These are phyloP conservation scores for Globisporangium ultimum DNA, from an alignment of 352 stramenopile species.

Conservation along the genomic window DNA sequence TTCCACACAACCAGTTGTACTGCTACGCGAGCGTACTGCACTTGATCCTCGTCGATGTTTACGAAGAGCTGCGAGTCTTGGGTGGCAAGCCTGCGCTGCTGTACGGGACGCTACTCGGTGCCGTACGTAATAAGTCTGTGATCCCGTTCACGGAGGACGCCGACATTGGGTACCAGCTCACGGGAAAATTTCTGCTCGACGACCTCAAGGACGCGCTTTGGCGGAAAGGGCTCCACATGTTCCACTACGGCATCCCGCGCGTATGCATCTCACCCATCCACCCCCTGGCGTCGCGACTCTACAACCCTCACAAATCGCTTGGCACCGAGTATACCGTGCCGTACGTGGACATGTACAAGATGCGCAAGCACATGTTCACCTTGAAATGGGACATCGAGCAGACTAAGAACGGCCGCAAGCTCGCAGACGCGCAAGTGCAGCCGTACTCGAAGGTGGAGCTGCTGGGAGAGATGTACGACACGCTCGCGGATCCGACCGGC, in stretches of 20 bases:
- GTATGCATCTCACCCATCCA: constrained; percentile 42
- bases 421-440: constrained; percentile 18
- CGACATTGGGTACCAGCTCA: no score
- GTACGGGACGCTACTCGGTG: no score
- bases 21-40: no score
- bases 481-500: constrained; percentile 31
- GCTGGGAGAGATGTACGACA: constrained; percentile 32
- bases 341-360: constrained; percentile 41
- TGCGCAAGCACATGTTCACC: constrained; percentile 15
- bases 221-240: constrained; percentile 48
- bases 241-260: constrained; percentile 30
- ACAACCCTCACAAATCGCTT: constrained; percentile 18
- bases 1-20: no score
- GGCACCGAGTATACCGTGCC: constrained; percentile 10
- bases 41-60: no score
- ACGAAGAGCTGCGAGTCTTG: no score
- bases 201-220: constrained; percentile 8
- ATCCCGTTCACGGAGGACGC: no score
- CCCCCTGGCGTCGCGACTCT: constrained; percentile 28
- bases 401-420: constrained; percentile 8
- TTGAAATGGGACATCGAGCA: constrained; percentile 10
- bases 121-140: no score
- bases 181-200: no score
- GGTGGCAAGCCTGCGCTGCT: no score
- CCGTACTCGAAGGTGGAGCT: constrained; percentile 26